These are phyloP conservation scores for Herpetomonas tarakana DNA, from an alignment of 208 protist genomes.

Conservation along the genomic window DNA sequence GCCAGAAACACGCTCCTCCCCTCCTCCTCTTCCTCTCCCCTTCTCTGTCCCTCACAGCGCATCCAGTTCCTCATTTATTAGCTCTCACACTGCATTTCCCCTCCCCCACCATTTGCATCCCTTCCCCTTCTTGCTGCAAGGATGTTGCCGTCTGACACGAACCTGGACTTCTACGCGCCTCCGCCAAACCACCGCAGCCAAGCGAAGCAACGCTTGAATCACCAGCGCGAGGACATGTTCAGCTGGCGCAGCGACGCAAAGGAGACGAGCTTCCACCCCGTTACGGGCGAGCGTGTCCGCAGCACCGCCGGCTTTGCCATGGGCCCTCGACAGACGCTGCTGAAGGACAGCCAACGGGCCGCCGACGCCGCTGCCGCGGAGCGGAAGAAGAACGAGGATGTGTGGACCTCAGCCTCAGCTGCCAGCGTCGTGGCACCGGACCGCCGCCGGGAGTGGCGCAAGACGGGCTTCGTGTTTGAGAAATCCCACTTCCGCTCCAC, in stretches of 20 bases:
- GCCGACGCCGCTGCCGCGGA: slow-evolving; percentile 11
- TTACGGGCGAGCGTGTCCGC: not conserved
- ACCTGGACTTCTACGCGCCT: slow-evolving; percentile 43
- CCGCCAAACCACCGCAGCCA: slow-evolving; percentile 18
- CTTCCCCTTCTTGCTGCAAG: too few relatives aligned
- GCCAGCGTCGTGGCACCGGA: slow-evolving; percentile 6
- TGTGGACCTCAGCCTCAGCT: slow-evolving; percentile 23
- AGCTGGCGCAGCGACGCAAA: slow-evolving; percentile 31
- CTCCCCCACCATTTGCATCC: too few relatives aligned
- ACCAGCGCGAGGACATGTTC: slow-evolving; percentile 43
- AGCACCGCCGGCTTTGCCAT: not conserved
- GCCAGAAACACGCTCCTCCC: too few relatives aligned
- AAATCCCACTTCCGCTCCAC: slow-evolving; percentile 18
- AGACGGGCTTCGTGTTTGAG: slow-evolving; percentile 26
- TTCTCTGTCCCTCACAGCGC: too few relatives aligned
- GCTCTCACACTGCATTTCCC: too few relatives aligned
- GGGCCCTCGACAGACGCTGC: slow-evolving; percentile 13
- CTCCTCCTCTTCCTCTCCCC: too few relatives aligned
- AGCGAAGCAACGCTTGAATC: slow-evolving; percentile 15
- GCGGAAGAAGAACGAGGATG: slow-evolving; percentile 4
- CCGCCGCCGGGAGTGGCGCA: slow-evolving; percentile 29
- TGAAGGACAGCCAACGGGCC: slow-evolving; percentile 20
- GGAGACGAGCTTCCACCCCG: slow-evolving; percentile 18
- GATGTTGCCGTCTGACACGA: slow-evolving; percentile 14
- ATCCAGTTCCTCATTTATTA: too few relatives aligned